Percentiles rank a stretch among this genome's conserved stretches.
Conservation (phyloP, 495 filamentous ascomycete species). For the Aspergillus funiculosus region DNA sequence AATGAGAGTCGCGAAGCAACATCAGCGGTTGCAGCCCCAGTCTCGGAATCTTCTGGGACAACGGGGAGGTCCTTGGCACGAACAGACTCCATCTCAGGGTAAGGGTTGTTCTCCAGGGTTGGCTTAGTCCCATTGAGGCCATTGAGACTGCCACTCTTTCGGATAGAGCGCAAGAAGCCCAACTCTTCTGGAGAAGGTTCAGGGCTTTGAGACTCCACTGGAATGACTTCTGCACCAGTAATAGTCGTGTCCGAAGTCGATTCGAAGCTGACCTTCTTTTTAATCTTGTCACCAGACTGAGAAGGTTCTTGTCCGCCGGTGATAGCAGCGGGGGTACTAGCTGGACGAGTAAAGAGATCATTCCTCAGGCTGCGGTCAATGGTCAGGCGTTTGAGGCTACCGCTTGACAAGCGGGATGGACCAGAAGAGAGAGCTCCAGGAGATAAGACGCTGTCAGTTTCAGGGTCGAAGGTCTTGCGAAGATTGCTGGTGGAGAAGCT, state of each 20-base stretch:
- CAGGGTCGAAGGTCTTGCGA: constrained; percentile 55
- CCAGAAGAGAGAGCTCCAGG: constrained; percentile 79
- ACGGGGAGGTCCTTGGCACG: constrained; percentile 71
- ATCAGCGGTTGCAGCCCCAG: constrained; percentile 20
- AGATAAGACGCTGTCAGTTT: constrained; percentile 75
- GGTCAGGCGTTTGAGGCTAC: constrained; percentile 78
- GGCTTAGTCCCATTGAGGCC: constrained; percentile 45
- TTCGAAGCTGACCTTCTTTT: constrained; percentile 90
- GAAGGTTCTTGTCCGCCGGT: constrained; percentile 45
- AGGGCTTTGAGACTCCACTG: constrained; percentile 42
- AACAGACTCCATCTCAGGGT: constrained; percentile 67
- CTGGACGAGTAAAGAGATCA: constrained; percentile 58
- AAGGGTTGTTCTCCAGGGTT: constrained; percentile 21
- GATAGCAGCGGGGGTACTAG: constrained; percentile 41
- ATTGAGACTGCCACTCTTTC: constrained; percentile 40
- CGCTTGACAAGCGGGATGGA: constrained; percentile 54
- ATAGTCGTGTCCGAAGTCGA: constrained; percentile 43
- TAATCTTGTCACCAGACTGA: constrained; percentile 45
- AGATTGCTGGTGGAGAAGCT: constrained; percentile 63
- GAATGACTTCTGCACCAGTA: constrained; percentile 40
- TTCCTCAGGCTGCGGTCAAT: constrained; percentile 80
- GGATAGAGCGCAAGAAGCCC: constrained; percentile 57
- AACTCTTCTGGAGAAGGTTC: constrained; percentile 60
- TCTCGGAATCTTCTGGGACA: constrained; percentile 62
- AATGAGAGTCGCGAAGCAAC: constrained; percentile 27